Percentiles rank a stretch among this genome's conserved stretches.
Conservation (phyloP, 352 stramenopile species). For the Globisporangium parvum region DNA sequence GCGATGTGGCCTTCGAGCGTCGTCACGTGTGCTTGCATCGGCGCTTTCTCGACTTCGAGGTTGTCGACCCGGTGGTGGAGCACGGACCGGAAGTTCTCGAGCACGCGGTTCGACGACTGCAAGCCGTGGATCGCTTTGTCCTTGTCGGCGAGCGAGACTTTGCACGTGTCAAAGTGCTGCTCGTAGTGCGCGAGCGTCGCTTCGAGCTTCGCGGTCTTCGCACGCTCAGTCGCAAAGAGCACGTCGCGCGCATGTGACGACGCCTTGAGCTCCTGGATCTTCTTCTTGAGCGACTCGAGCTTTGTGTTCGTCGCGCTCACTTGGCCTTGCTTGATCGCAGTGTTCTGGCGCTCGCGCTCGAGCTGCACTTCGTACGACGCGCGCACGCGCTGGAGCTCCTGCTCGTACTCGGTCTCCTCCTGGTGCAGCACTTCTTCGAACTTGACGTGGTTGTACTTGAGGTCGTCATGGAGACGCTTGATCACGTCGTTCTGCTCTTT, state of each 20-base stretch:
- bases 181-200: conserved; percentile 62
- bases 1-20: conserved; percentile 60
- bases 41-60: conserved; percentile 61
- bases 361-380: conserved; percentile 60
- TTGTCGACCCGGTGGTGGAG: conserved; percentile 71
- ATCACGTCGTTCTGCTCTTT: conserved; percentile 84
- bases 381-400: conserved; percentile 55
- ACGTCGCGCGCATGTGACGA: conserved; percentile 60
- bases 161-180: conserved; percentile 66
- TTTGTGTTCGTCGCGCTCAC: conserved; percentile 77
- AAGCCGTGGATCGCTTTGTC: conserved; percentile 57
- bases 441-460: conserved; percentile 83
- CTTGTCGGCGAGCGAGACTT: conserved; percentile 60
- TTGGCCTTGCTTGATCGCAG: conserved; percentile 72
- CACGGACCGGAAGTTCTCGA: conserved; percentile 82
- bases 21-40: conserved; percentile 58
- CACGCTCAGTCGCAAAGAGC: conserved; percentile 62
- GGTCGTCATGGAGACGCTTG: conserved; percentile 77
- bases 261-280: conserved; percentile 80
- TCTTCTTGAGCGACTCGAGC: conserved; percentile 77
- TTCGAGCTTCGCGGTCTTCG: conserved; percentile 61
- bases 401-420: conserved; percentile 76
- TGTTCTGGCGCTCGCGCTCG: conserved; percentile 67
- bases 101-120: conserved; percentile 67
- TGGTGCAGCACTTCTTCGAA: conserved; percentile 81